Base-by-base conservation (phyloP, 345 rosid species). In the Aquilaria yunnanensis region DNA sequence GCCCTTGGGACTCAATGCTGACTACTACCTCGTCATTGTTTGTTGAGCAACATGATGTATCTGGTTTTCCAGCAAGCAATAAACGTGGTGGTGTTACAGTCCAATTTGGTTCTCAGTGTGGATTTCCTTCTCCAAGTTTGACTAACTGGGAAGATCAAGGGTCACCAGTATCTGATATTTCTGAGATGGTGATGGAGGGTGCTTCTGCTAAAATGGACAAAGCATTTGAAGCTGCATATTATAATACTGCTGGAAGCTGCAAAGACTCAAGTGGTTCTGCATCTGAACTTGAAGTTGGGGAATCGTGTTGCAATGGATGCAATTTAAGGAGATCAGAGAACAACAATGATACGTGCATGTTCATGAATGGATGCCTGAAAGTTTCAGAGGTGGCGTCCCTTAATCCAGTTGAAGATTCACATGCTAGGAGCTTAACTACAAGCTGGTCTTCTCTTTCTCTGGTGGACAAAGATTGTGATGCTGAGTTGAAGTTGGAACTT, bases 401-500 rank as follows among this genome's bases (percentile, higher is more conserved):
- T 1, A 47, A 76, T 50, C 49, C 63, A 29, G 46, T 68, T 4
- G 68, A 67, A 57, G 48, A 51, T 14, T 66, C 73, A 10, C 64
- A 66, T 11, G 47, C 55, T 50, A 47, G 58, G 59, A 81, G 80
- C 74, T 56, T 79, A 45, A 65, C 73, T 32, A 76, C 70, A 65
- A 74, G 62, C 46, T 70, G 68, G 59, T 67, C 80, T 16, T 72
- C 75, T 9, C 70, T 62, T 14, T 61, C 70, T 14, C 53, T 54
- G 13, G 48, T 29, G 0, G 70, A 74, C 34, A 63, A 69, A 63
- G 80, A 75, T 51, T 59, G 56, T 32, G 68, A 77, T 6, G 74
- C 55, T 30, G 83, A 81, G 66, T 76, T 82, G 33, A 78, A 79
- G 81, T 31, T 56, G 55, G 90, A 84, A 62, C 75, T 86, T n/a